Evolutionary conservation across 2,329 filamentous ascomycete genomes (phyloP).

Genomic region (Talaromyces marneffei): DNA sequence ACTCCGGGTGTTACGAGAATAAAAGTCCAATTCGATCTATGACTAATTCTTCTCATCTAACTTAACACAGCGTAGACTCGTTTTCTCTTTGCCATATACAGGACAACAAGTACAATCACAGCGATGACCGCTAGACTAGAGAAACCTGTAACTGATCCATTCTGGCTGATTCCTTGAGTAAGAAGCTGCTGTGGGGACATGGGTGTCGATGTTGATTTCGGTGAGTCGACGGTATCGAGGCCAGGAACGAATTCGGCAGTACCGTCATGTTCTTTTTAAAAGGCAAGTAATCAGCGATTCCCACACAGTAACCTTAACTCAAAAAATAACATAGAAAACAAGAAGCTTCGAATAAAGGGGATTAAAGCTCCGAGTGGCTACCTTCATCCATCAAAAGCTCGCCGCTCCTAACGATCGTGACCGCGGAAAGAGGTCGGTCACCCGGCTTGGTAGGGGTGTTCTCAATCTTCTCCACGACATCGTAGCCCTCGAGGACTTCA

Average conservation of each 20-base stretch:
- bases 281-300: slow-evolving; percentile 30
- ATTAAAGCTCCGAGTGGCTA: slow-evolving; percentile 62
- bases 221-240: not conserved
- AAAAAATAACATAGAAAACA: not conserved
- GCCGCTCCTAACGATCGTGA: slow-evolving; percentile 63
- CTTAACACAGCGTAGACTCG: not conserved
- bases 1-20: not conserved
- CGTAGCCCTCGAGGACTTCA: slow-evolving; percentile 63
- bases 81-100: slow-evolving; percentile 8
- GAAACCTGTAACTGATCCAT: slow-evolving; percentile 11
- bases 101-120: slow-evolving; percentile 18
- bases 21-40: not conserved
- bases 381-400: slow-evolving; percentile 59
- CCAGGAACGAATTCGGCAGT: slow-evolving; percentile 8
- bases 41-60: slow-evolving; percentile 1
- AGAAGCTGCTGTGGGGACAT: slow-evolving; percentile 12
- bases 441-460: slow-evolving; percentile 50
- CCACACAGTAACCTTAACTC: slow-evolving; percentile 19
- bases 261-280: slow-evolving; percentile 16
- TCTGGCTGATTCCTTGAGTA: not conserved
- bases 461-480: slow-evolving; percentile 61
- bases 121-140: slow-evolving; percentile 19
- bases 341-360: slow-evolving; percentile 5
- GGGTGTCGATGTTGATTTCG: not conserved
- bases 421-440: slow-evolving; percentile 53